Base-by-base conservation (phyloP, 2,329 filamentous ascomycete genomes). In the Colletotrichum navitas region DNA sequence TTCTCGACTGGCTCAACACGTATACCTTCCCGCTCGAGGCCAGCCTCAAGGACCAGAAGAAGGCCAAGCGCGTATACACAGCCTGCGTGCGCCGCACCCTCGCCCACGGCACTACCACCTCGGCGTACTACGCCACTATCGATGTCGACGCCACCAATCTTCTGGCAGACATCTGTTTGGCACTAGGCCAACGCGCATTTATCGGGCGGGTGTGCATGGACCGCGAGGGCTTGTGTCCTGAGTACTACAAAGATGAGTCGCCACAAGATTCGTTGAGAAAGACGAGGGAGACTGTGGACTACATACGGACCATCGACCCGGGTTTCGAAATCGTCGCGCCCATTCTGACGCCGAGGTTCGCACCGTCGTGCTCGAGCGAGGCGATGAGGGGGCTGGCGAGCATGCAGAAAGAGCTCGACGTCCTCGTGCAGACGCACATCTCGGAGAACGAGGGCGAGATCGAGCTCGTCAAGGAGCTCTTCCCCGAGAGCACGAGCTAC, bases 201-300 rank as follows among this genome's bases (percentile, higher is more conserved):
- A 89, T 99, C 51, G 96, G 96, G 41, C 88, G 96, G 51, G 93
- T 97, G n/a, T 98, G 95, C 85, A 98, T 99, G 96, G 94, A 98
- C 80, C 87, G 88, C 39, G 80, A 81, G 0, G 80, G 83, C 0
- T 81, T 92, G 5, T 91, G 90, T 47, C 95, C 95, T 0, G 86
- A 88, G 1, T 93, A 92, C 83, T 98, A 98, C 83, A 87, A 90
- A 29, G 96, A 99, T 79, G 88, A 88, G 68, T 90, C 88, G 21
- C 81, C 90, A 0, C 87, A 88, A 2, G 83, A 86, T 32, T 87
- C 90, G 0, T 66, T 94, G 0, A 75, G 80, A 2, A 86, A 86
- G 47, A 92, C 92, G 0, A 80, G 83, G 36, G 85, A 84, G 14
- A 89, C 86, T 26, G 90, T 97, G 61, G 83, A 83, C 2, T 90